These are phyloP conservation scores for Aspergillus thermomutatus DNA, from an alignment of 2,329 filamentous ascomycete genomes.

Conservation along the genomic window DNA sequence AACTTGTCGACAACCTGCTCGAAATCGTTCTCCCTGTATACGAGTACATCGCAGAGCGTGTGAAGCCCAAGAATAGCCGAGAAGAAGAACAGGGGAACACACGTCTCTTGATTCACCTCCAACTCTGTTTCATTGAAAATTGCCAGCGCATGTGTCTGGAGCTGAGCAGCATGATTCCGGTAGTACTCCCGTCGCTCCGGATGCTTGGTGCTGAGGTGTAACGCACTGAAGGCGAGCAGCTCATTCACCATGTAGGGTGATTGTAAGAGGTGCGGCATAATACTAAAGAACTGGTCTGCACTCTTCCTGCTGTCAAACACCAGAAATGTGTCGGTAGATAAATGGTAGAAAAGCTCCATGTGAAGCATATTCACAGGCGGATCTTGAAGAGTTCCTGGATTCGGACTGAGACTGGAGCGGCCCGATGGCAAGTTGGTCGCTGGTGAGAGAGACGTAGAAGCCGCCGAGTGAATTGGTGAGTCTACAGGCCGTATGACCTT, in stretches of 20 bases:
- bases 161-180: slow-evolving; percentile 33
- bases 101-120: slow-evolving; percentile 13
- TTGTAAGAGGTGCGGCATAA: slow-evolving; percentile 5
- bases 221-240: slow-evolving; percentile 45
- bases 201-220: slow-evolving; percentile 39
- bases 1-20: slow-evolving; percentile 30
- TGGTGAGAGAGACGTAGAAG: background rate
- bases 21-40: slow-evolving; percentile 38
- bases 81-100: slow-evolving; percentile 21
- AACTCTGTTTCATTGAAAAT: slow-evolving; percentile 11
- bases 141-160: slow-evolving; percentile 27
- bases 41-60: slow-evolving; percentile 48
- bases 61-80: slow-evolving; percentile 29
- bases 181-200: slow-evolving; percentile 34
- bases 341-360: slow-evolving; percentile 27
- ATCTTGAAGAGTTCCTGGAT: slow-evolving; percentile 1
- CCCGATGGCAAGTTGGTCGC: background rate
- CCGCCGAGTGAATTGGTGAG: background rate
- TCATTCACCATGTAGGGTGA: slow-evolving; percentile 48
- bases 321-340: slow-evolving; percentile 13
- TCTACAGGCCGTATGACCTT: background rate
- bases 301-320: background rate
- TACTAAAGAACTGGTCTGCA: background rate
- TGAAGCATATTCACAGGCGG: slow-evolving; percentile 27
- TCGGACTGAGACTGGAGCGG: background rate